Evolutionary conservation across 306 rosid species (phyloP).

Genomic region (Pterocarpus santalinus): DNA sequence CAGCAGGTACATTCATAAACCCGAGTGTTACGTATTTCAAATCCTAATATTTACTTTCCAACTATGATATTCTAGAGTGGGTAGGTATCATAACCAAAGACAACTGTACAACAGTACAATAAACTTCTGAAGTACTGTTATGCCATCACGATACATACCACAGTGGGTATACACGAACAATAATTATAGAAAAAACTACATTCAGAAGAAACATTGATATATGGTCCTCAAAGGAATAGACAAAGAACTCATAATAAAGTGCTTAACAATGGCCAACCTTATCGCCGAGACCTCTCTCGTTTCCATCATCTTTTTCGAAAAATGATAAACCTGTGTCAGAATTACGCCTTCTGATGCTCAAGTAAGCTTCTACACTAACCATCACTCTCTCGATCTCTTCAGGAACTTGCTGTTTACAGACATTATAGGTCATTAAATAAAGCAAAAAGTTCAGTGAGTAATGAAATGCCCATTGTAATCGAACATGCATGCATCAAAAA

Average conservation of each 20-base stretch:
- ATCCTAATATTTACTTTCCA: slow-evolving; percentile 32
- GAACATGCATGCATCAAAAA: slow-evolving; percentile 24
- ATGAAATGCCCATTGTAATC: slow-evolving; percentile 24
- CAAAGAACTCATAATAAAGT: slow-evolving; percentile 27
- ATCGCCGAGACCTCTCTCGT: slow-evolving; percentile 55
- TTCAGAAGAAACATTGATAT: slow-evolving; percentile 26
- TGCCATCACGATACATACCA: slow-evolving; percentile 33
- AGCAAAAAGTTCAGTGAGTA: slow-evolving; percentile 20
- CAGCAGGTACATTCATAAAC: not conserved
- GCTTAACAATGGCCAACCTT: slow-evolving; percentile 66
- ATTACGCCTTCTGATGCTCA: slow-evolving; percentile 86
- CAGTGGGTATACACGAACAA: not conserved
- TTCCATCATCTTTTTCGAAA: slow-evolving; percentile 79
- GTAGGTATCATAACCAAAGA: slow-evolving; percentile 13
- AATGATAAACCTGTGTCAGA: slow-evolving; percentile 79
- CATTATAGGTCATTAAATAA: slow-evolving; percentile 27
- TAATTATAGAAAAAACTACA: not conserved
- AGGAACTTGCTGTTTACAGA: slow-evolving; percentile 86
- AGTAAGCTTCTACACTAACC: slow-evolving; percentile 92
- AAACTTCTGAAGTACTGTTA: slow-evolving; percentile 29
- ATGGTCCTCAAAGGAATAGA: slow-evolving; percentile 30
- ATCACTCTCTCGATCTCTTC: slow-evolving; percentile 96
- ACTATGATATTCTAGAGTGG: slow-evolving; percentile 1
- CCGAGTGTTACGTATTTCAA: slow-evolving; percentile 16
- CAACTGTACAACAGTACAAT: not conserved